Conservation (phyloP, 257 asterid species). For the Solanum tarijense region DNA sequence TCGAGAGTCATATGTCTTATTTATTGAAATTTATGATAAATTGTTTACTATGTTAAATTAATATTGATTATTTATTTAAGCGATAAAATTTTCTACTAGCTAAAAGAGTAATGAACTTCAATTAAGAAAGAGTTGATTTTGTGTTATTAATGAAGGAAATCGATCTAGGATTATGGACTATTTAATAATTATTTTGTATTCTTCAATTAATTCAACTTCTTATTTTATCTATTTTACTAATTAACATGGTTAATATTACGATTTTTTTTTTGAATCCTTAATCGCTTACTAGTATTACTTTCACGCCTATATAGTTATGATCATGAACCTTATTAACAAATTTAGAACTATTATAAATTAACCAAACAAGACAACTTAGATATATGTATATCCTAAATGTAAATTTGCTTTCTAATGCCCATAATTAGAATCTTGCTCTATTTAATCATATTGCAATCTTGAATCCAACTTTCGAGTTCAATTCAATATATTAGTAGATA, state of each 20-base stretch:
- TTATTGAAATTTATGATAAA: too few relatives aligned
- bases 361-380: not conserved
- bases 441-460: not conserved
- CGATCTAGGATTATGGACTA: not conserved
- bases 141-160: too few relatives aligned
- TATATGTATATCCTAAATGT: not conserved
- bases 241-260: not conserved
- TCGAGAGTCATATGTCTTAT: too few relatives aligned
- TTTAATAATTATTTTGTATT: not conserved
- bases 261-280: not conserved
- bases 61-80: not conserved
- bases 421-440: rapidly evolving
- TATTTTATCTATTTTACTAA: not conserved
- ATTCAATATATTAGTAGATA: too few relatives aligned
- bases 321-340: not conserved
- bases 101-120: too few relatives aligned
- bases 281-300: too few relatives aligned
- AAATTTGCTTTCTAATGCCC: not conserved
- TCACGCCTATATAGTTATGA: too few relatives aligned
- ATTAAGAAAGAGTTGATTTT: not conserved
- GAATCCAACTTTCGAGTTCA: not conserved
- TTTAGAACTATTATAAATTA: not conserved
- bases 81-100: not conserved
- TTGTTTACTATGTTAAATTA: too few relatives aligned
- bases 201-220: not conserved